Base-by-base conservation (phyloP, 139 green algal species). In the Mychonastes homosphaera region DNA sequence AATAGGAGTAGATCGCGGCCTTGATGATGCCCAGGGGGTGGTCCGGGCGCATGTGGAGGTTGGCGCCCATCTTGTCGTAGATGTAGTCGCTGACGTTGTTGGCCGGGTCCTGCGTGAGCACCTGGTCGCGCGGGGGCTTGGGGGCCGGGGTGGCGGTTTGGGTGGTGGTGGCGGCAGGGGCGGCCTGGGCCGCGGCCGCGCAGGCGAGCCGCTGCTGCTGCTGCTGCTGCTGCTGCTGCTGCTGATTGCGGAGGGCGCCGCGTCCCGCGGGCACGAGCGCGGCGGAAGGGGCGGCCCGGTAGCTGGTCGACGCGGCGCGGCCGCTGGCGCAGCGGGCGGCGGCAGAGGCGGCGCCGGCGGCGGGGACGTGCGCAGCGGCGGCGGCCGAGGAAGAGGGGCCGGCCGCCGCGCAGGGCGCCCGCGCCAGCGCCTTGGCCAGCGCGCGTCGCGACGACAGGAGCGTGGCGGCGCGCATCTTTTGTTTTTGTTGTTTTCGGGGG, bases 61-160 rank as follows among this genome's bases (percentile, higher is more conserved):
- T 87, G 33, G 67, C 62, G 23, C 91, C 92, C 32, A 99, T 90
- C 64, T 94, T 95, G 16, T 81, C 56, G 69, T 90, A 98, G 47
- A 99, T 97, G 49, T 86, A 79, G 19, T 99, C 93, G 3, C 84
- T 83, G 5, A 99, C 78, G 58, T 99, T 99, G 83, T 98, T 98
- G 41, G 64, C 59, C 2, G 90, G 82, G 38, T 95, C 70, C 30
- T 49, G 46, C 1, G 78, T 94, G 38, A 95, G 79, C 6, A 94
- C 76, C 9, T 90, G 76, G 27, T 80, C 72, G 32, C 71, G 67
- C 1, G 59, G 52, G 4, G 67, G 67, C n/a, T n/a, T n/a, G n/a
- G n/a, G n/a, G n/a, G n/a, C n/a, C n/a, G n/a, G n/a, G n/a, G n/a
- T n/a, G n/a, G n/a, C n/a, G n/a, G n/a, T n/a, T n/a, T n/a, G n/a